Base-by-base conservation (phyloP, 139 green algal species). In the Zygnema circumcarinatum region DNA sequence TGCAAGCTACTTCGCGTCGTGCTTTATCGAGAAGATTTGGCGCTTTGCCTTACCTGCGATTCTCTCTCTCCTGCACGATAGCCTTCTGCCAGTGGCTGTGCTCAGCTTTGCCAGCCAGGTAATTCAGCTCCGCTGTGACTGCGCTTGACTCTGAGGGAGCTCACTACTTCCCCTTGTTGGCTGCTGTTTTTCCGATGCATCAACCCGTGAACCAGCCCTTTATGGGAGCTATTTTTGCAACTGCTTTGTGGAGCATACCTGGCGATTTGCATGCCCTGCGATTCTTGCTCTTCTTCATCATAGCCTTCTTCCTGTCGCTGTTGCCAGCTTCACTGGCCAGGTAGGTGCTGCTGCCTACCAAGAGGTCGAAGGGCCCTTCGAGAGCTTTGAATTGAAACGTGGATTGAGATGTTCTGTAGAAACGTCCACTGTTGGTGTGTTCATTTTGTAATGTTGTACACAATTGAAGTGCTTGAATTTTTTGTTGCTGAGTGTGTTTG, bases 241-340 rank as follows among this genome's bases (percentile, higher is more conserved):
- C 31, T 87, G 81, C 11, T 87, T 82, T 62, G 67, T 76, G 33
- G 81, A 87, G 81, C 81, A 81, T 33, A 21, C 56, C 29, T 87
- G 81, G 81, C 81, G 81, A 16, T 87, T 87, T 38, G 67, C 20
- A 41, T 53, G 81, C 20, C 67, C 81, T 69, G 81, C 81, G 16
- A n/a, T 87, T 72, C 33, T 87, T 33, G 21, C 56, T 25, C n/a
- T 87, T 3, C 29, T 87, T 31, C 56, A 87, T 31, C 81, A 80
- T 74, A 76, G 40, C 31, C 67, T 87, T 32, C 81, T 87, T 72
- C 81, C 81, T 56, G 81, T 87, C 31, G 81, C 81, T 38, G 81
- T 87, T 1, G 81, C 67, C 67, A 87, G 81, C 81, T 87, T 87
- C 56, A 74, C 79, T 32, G 54, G 81, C 81, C 81, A 87, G 81